phyloP scores from a whole-genome alignment of 73 alveolate species.

The Blepharisma stoltei region DNA sequence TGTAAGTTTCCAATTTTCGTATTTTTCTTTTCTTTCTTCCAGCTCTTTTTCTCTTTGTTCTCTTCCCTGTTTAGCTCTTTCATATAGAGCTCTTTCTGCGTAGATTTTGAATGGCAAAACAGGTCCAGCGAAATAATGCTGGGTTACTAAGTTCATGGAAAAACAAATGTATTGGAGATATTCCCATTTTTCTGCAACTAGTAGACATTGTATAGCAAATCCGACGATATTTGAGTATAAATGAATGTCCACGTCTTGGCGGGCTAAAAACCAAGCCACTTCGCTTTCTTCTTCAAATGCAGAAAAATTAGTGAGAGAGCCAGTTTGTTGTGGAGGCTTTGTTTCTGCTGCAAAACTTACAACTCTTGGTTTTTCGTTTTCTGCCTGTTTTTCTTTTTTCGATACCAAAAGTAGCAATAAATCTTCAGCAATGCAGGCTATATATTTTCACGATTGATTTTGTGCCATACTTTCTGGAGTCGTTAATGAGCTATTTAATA shows the following conservation, averaged over 20 bases:
- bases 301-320: background rate
- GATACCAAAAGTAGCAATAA: constrained; percentile 36
- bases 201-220: constrained; percentile 77
- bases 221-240: constrained; percentile 76
- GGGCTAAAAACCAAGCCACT: constrained; percentile 25
- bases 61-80: constrained; percentile 68
- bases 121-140: constrained; percentile 70
- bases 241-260: constrained; percentile 56
- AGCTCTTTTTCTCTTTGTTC: constrained; percentile 64
- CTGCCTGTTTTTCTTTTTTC: background rate
- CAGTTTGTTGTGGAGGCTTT: too few species aligned
- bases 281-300: background rate
- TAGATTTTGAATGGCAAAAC: constrained; percentile 77
- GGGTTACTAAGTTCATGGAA: constrained; percentile 51
- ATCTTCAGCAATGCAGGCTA: constrained; percentile 44
- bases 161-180: constrained; percentile 70
- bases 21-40: constrained; percentile 61
- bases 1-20: constrained; percentile 89
- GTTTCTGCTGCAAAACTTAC: constrained; percentile 21
- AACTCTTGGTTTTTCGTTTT: background rate
- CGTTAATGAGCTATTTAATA: constrained; percentile 41
- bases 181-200: constrained; percentile 91
- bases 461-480: constrained; percentile 49
- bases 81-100: constrained; percentile 82
- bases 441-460: constrained; percentile 44